phyloP scores from a whole-genome alignment of 2,329 filamentous ascomycete genomes.

The Fulvia fulva region DNA sequence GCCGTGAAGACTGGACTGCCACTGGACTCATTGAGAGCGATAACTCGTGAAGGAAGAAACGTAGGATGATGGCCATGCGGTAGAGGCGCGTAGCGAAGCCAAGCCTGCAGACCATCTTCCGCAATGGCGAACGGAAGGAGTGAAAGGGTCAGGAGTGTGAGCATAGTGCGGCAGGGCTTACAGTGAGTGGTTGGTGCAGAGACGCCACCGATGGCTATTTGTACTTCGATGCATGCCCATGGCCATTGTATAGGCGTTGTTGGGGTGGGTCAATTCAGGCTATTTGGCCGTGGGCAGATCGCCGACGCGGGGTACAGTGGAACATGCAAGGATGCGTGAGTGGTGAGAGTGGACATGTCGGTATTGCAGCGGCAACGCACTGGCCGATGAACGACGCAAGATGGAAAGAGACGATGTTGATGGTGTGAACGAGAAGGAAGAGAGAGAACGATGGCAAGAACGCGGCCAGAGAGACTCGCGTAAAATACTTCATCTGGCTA shows the following conservation, averaged over 20 bases:
- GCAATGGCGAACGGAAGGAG: constrained; percentile 41
- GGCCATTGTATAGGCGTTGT: neutral
- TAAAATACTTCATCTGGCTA: neutral
- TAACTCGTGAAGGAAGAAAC: constrained; percentile 50
- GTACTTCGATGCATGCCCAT: neutral
- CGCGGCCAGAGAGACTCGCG: too few relatives aligned
- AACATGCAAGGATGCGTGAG: neutral
- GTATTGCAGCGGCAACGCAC: neutral
- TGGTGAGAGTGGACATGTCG: neutral
- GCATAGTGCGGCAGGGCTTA: neutral
- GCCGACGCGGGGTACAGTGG: neutral
- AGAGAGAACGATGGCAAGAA: too few relatives aligned
- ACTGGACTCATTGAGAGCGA: constrained; percentile 49
- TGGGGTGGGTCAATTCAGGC: neutral
- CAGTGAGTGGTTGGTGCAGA: neutral
- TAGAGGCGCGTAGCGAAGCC: constrained; percentile 61
- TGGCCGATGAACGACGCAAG: too few relatives aligned
- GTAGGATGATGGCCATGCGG: constrained; percentile 46
- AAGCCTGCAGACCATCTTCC: constrained; percentile 59
- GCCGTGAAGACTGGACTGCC: constrained; percentile 57
- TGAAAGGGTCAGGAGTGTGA: constrained; percentile 4
- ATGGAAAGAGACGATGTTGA: too few relatives aligned
- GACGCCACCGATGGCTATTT: neutral
- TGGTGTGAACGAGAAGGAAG: too few relatives aligned
- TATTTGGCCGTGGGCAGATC: neutral